Evolutionary conservation across 179 eudicot genomes (phyloP).

Genomic region (Gypsophila paniculata): DNA sequence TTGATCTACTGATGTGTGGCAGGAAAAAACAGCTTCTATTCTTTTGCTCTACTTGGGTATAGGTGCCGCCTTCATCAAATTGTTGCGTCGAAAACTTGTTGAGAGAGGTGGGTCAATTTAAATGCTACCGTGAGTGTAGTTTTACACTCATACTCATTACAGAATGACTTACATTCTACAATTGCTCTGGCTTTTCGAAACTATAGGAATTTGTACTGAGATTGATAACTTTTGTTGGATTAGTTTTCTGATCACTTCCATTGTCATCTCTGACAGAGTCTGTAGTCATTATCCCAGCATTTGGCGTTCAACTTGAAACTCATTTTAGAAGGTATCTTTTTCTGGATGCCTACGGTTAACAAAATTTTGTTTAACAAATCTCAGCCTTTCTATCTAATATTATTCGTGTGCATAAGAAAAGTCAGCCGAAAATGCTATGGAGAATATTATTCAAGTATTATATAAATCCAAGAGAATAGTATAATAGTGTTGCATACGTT

Average conservation of each 20-base stretch:
- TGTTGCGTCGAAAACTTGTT: constrained; percentile 40
- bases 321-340: constrained; percentile 57
- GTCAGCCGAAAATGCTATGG: neutral
- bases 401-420: neutral
- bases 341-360: neutral
- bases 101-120: constrained; percentile 53
- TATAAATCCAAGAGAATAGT: too few relatives aligned
- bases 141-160: neutral
- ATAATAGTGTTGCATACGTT: neutral
- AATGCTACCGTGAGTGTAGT: neutral
- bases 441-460: neutral
- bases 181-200: neutral
- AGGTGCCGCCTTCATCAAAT: constrained; percentile 38
- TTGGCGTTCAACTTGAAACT: constrained; percentile 96
- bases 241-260: constrained; percentile 17
- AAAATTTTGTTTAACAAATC: neutral
- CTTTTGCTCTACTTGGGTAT: constrained; percentile 41
- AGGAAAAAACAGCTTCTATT: constrained; percentile 38
- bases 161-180: neutral
- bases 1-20: constrained; percentile 21
- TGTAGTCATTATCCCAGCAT: constrained; percentile 64
- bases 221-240: neutral
- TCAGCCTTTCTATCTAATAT: neutral
- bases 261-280: constrained; percentile 50
- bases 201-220: neutral